Percentiles rank a stretch among this genome's conserved stretches.
Conservation (phyloP, 129 eudicot genomes). For the Deinandra increscens region DNA sequence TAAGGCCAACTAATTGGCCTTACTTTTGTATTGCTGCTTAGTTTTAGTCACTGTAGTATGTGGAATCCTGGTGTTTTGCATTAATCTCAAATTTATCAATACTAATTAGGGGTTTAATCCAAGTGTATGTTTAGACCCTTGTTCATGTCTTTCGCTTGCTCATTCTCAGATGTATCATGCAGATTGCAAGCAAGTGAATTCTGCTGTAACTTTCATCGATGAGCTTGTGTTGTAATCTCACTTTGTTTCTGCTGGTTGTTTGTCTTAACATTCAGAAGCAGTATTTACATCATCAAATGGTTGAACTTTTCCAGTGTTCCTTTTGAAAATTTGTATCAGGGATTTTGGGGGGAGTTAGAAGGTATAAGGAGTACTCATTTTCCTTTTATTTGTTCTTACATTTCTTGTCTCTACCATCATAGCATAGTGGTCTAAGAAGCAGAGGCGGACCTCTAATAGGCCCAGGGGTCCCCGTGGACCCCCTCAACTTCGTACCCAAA, state of each 20-base stretch:
- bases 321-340: too few relatives aligned
- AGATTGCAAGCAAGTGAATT: background rate
- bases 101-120: background rate
- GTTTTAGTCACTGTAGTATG: background rate
- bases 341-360: too few relatives aligned
- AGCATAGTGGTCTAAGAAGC: too few relatives aligned
- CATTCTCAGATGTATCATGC: background rate
- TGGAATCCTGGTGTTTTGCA: conserved; percentile 3
- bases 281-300: too few relatives aligned
- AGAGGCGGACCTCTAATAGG: too few relatives aligned
- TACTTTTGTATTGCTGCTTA: conserved; percentile 1
- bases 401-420: too few relatives aligned
- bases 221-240: background rate
- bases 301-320: too few relatives aligned
- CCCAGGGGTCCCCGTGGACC: too few relatives aligned
- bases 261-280: too few relatives aligned
- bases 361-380: too few relatives aligned
- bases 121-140: background rate
- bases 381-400: too few relatives aligned
- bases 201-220: background rate
- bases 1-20: background rate
- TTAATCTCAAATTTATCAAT: background rate
- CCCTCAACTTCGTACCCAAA: too few relatives aligned
- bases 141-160: background rate
- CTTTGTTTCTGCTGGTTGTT: background rate